Evolutionary conservation across 164 flowering plant species (phyloP).

Genomic region (Chimonanthus praecox): DNA sequence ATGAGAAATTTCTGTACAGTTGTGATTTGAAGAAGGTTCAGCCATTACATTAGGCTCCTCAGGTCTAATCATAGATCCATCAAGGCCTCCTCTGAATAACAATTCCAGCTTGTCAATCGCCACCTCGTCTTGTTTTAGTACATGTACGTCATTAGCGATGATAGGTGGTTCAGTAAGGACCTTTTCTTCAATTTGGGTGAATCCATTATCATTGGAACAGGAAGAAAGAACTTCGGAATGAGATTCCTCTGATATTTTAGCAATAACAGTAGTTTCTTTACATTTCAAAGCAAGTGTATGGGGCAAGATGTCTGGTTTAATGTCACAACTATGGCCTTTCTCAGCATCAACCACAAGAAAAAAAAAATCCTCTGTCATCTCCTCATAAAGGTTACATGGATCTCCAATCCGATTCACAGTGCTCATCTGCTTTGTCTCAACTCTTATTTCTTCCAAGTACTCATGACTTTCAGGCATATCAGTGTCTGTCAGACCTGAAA

Average conservation of each 20-base stretch:
- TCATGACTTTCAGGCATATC: conserved; percentile 6
- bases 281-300: conserved; percentile 12
- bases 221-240: conserved; percentile 18
- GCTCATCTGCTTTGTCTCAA: conserved; percentile 8
- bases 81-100: conserved; percentile 7
- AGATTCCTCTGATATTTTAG: conserved; percentile 11
- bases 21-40: conserved; percentile 11
- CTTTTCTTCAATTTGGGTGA: conserved; percentile 13
- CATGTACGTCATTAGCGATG: conserved; percentile 11
- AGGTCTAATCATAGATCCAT: conserved; percentile 11
- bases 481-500: conserved; percentile 19
- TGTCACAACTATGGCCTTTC: conserved; percentile 4
- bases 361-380: background rate
- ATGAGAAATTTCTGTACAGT: conserved; percentile 12
- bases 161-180: conserved; percentile 12
- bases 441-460: conserved; percentile 16
- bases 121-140: conserved; percentile 11
- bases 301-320: background rate
- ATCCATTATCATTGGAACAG: conserved; percentile 5
- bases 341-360: conserved; percentile 7
- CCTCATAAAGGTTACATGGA: conserved; percentile 11
- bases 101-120: conserved; percentile 18
- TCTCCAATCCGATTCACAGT: conserved; percentile 12
- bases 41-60: conserved; percentile 13
- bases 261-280: conserved; percentile 15